Evolutionary conservation across 257 asterid genomes (phyloP), one percentile per base, ranked within the genome.

Genomic region (Euphrasia confusa): DNA sequence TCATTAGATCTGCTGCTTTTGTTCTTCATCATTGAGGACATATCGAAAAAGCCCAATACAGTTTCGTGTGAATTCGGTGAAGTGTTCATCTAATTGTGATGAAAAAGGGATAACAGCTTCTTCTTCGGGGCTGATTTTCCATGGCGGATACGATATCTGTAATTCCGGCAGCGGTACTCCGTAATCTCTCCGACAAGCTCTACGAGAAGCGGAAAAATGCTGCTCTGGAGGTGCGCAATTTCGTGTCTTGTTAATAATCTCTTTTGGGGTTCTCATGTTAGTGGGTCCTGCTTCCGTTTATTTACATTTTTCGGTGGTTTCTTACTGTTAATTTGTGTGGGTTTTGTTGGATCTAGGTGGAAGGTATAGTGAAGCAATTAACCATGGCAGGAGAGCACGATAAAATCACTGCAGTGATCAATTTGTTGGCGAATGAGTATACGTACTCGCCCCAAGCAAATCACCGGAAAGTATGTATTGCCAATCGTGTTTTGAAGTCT

Each of bases 141-240:
- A 88, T 88, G 96, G 93, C 93, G 78, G 99, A 92, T 63, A 90
- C 77, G 52, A 79, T 82, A 40, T 79, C 94, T 33, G 72, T 83
- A 67, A 75, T 92, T 81, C 93, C 99, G 5, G 83, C 97, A 10
- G 83, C 97, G 45, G 95, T 89, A 66, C 82, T 92, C 49, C 95
- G 99, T 28, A 92, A 86, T 80, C 86, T 92, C 68, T 89, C 97
- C 60, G 99, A 92, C 72, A 92, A 92, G 82, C 90, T 92, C 44
- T 92, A 92, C 62, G 99, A 92, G 79, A 92, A 92, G 84, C 90
- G 99, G 17, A 92, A 88, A 70, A 92, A 92, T 89, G 99, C 99
- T 68, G 99, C 99, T 54, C 78, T 92, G 14, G 99, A 92, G 95
- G 99, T 91, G 60, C 5, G 33, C 33, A 30, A 30, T 37, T 37